Conservation (phyloP, 1,284 basidiomycete species). For the Blastosporella zonata region DNA sequence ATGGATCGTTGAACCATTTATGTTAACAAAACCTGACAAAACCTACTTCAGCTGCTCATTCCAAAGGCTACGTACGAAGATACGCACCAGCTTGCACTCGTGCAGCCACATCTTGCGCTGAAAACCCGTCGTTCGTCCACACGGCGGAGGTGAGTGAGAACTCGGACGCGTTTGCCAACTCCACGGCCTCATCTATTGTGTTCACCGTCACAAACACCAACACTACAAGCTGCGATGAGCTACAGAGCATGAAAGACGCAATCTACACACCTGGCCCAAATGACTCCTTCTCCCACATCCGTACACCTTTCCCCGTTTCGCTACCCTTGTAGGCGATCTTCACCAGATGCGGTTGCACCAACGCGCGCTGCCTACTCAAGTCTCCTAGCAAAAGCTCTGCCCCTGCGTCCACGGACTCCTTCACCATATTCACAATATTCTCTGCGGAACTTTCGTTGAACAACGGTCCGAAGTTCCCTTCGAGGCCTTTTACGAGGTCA, state of each 20-base stretch:
- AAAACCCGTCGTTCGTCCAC: constrained; percentile 51
- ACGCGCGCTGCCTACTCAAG: constrained; percentile 34
- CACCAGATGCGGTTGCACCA: constrained; percentile 56
- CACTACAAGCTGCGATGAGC: constrained; percentile 30
- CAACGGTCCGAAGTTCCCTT: constrained; percentile 32
- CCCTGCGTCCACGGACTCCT: constrained; percentile 50
- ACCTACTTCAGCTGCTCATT: not conserved
- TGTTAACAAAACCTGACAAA: constrained; percentile 37
- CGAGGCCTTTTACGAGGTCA: constrained; percentile 30
- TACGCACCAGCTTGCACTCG: constrained; percentile 45
- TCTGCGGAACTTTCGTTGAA: constrained; percentile 51
- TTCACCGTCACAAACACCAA: constrained; percentile 45
- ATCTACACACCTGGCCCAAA: constrained; percentile 3
- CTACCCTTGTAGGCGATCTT: constrained; percentile 34
- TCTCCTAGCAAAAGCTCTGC: constrained; percentile 53
- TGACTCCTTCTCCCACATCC: constrained; percentile 15
- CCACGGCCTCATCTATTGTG: constrained; percentile 50
- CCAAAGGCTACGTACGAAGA: not conserved
- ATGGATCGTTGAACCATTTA: constrained; percentile 40
- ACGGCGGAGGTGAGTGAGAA: constrained; percentile 53
- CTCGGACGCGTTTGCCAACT: constrained; percentile 51
- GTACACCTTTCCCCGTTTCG: constrained; percentile 28
- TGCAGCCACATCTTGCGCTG: constrained; percentile 46
- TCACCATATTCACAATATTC: constrained; percentile 45
- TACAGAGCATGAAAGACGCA: constrained; percentile 6